phyloP scores from a whole-genome alignment of 352 stramenopile genomes.

The Globisporangium irregulare region DNA sequence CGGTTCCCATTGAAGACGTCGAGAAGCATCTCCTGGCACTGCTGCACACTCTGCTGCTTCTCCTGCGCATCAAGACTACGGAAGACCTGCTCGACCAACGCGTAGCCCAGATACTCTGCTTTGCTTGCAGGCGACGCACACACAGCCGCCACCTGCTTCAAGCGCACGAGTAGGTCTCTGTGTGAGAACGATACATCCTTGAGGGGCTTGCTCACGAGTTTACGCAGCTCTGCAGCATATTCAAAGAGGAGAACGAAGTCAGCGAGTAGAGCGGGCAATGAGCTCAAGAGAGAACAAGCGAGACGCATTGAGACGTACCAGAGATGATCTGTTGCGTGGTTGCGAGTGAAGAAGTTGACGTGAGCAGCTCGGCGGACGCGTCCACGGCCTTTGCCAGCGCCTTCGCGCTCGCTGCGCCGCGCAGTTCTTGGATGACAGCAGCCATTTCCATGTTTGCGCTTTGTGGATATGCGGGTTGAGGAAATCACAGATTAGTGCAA shows the following conservation, averaged over 20 bases:
- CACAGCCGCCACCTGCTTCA: slow-evolving; percentile 42
- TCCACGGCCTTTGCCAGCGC: slow-evolving; percentile 13
- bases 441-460: slow-evolving; percentile 6
- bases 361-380: slow-evolving; percentile 13
- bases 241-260: not conserved
- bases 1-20: slow-evolving; percentile 44
- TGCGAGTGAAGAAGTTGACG: slow-evolving; percentile 11
- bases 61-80: slow-evolving; percentile 15
- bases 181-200: not conserved
- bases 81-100: slow-evolving; percentile 33
- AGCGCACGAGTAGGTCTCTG: slow-evolving; percentile 10
- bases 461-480: not conserved
- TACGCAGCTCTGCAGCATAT: not conserved
- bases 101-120: slow-evolving; percentile 45
- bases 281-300: not conserved
- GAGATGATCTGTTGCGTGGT: slow-evolving; percentile 11
- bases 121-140: slow-evolving; percentile 45
- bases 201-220: not conserved
- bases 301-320: slow-evolving; percentile 8
- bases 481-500: not conserved
- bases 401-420: not conserved
- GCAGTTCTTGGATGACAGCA: slow-evolving; percentile 9
- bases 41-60: not conserved
- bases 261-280: not conserved
- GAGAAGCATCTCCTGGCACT: slow-evolving; percentile 24